These are phyloP conservation scores for Wallacemonas sp. DNA, from an alignment of 208 protist species.

Conservation along the genomic window DNA sequence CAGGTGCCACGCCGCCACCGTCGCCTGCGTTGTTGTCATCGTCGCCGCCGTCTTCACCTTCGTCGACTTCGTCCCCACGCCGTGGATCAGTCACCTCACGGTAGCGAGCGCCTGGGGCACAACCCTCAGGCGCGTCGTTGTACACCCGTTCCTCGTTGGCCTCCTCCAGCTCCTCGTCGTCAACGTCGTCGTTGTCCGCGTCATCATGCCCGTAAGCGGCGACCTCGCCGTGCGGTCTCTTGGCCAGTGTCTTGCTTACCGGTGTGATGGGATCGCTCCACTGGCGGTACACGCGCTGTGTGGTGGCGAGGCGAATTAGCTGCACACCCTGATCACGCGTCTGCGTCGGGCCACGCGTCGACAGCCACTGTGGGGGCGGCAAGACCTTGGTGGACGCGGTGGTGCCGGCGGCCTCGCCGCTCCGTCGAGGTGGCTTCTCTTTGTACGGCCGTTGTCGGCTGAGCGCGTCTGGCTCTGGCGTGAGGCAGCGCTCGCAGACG, in stretches of 20 bases:
- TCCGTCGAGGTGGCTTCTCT: neutral
- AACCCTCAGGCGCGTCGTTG: neutral
- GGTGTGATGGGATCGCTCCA: conserved; percentile 29
- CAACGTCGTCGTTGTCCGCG: neutral
- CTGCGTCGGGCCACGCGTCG: neutral
- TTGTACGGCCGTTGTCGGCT: neutral
- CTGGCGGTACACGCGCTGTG: conserved; percentile 36
- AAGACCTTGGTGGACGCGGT: neutral
- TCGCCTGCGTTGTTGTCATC: neutral
- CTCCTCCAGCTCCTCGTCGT: conserved; percentile 4
- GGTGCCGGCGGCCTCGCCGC: neutral
- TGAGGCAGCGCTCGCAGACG: conserved; percentile 49
- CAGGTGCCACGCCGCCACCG: neutral
- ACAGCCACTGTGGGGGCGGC: neutral
- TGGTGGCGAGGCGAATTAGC: conserved; percentile 16
- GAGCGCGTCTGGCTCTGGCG: conserved; percentile 23
- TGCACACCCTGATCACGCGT: conserved; percentile 21
- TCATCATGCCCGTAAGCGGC: neutral
- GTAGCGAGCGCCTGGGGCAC: neutral
- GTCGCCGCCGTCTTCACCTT: conserved; percentile 12
- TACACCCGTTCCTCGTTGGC: neutral
- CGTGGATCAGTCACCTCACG: neutral
- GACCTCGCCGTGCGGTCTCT: neutral
- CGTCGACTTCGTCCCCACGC: neutral
- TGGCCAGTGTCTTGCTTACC: neutral